Base-by-base conservation (phyloP, 23 red algal species). In the Gracilaria gracilis region DNA sequence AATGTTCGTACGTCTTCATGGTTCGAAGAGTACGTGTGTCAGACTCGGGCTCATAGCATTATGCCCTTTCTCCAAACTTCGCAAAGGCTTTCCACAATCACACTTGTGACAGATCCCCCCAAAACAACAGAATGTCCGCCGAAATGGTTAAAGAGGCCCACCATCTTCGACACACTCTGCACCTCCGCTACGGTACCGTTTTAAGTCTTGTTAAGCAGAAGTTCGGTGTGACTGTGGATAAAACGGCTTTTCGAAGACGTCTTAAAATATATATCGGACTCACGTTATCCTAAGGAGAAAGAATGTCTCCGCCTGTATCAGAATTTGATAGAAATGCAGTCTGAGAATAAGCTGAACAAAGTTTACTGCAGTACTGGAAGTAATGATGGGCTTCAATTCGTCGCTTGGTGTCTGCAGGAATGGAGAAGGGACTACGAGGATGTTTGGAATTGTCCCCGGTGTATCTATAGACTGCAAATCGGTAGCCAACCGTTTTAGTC, bases 361-460 rank as follows among this genome's bases (percentile, higher is more conserved):
- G 8, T 58, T 20, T 58, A 58, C 19, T 58, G 54, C 19, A 23
- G 19, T 4, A 58, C 54, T 23, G 54, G 23, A 4, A 58, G 23
- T 4, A 4, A 58, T 20, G 16, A n/a, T 15, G 16, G 23, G 27
- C 34, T 74, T 0, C 35, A 78, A 0, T 78, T 53, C 1, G 73
- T 53, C 4, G 42, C 31, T 3, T 78, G 73, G 4, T 0, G 42
- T 28, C 47, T 44, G 24, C 13, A 11, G 73, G 44, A 78, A 48
- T 78, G 73, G 73, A 12, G 7, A 78, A 53, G 19, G 20, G 73
- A 78, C 36, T 78, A 78, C 14, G 73, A 78, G n/a, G 28, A 20
- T 9, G n/a, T 39, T 51, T 15, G 73, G 37, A 31, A 44, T 78
- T 20, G 73, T 78, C 11, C 73, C 37, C 4, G 6, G 73, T 4